Evolutionary conservation across 169 alveolate species (phyloP), one percentile per base, ranked within the genome.

Genomic region (Plasmodium adleri): DNA sequence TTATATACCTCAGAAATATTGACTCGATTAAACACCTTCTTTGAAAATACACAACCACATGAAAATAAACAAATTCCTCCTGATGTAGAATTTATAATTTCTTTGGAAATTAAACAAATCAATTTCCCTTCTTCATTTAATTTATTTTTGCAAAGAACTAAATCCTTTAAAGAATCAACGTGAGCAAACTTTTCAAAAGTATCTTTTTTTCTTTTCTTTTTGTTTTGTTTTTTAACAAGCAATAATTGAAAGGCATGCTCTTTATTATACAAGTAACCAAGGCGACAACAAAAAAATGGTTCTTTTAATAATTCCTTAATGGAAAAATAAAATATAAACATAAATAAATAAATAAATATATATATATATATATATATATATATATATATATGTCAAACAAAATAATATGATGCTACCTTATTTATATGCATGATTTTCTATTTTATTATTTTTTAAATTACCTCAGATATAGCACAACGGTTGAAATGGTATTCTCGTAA

Each of bases 221-320:
- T 83, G 26, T 83, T 83, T 68, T 83, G 85, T 54, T 70, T 68
- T 63, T 60, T 83, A 59, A 45, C 24, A 26, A 83, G 45, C 24
- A 83, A 32, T 24, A 83, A 71, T 43, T 62, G 54, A 54, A 83
- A 59, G 45, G 58, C 13, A 15, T 70, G 39, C 47, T 83, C 91
- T 62, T 68, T 83, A 72, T 83, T 83, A 47, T 83, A 83, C 24
- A 83, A 47, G 24, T 56, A 83, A 4, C 91, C 91, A 26, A 54
- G 83, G 32, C 91, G 80, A 17, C 91, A 83, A 49, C 91, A 83
- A 64, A 70, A 68, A 60, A 83, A 52, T 71, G 91, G 91, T 26
- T 83, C 91, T 52, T 68, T 59, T 3, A 83, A 56, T 17, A 24
- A 6, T 68, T 83, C 91, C 91, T 83, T 17, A 28, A 58, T 58